Evolutionary conservation across 202 grass and related monocot species (phyloP).

Genomic region (Panicum hallii): DNA sequence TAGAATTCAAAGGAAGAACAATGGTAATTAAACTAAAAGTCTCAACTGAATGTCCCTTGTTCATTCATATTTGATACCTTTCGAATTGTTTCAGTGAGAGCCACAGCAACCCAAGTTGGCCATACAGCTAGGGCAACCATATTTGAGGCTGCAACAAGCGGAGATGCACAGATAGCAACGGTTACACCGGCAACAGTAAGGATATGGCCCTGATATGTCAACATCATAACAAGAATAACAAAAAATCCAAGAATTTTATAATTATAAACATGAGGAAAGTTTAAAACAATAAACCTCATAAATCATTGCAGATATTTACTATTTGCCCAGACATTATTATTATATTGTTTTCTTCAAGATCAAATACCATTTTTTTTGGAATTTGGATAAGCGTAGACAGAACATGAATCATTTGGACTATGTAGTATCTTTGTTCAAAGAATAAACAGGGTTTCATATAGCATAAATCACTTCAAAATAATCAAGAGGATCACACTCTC

Average conservation of each 20-base stretch:
- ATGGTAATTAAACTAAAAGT: too few species aligned
- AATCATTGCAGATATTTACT: slow-evolving; percentile 18
- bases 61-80: slow-evolving; percentile 59
- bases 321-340: slow-evolving; percentile 11
- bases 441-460: neutral
- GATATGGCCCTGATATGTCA: slow-evolving; percentile 69
- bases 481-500: neutral
- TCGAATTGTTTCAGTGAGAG: slow-evolving; percentile 85
- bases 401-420: neutral
- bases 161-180: slow-evolving; percentile 80
- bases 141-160: slow-evolving; percentile 73
- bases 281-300: neutral
- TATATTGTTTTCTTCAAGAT: too few species aligned
- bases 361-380: too few species aligned
- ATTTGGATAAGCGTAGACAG: neutral
- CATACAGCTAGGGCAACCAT: slow-evolving; percentile 83
- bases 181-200: slow-evolving; percentile 89
- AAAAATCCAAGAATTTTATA: neutral
- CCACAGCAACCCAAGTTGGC: slow-evolving; percentile 87
- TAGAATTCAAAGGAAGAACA: neutral
- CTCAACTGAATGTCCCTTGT: neutral
- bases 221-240: slow-evolving; percentile 12
- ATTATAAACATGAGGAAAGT: neutral
- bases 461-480: neutral
- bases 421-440: slow-evolving; percentile 9